phyloP scores from a whole-genome alignment of 192 early-diverging fungal species.

The Ambispora gerdemannii region DNA sequence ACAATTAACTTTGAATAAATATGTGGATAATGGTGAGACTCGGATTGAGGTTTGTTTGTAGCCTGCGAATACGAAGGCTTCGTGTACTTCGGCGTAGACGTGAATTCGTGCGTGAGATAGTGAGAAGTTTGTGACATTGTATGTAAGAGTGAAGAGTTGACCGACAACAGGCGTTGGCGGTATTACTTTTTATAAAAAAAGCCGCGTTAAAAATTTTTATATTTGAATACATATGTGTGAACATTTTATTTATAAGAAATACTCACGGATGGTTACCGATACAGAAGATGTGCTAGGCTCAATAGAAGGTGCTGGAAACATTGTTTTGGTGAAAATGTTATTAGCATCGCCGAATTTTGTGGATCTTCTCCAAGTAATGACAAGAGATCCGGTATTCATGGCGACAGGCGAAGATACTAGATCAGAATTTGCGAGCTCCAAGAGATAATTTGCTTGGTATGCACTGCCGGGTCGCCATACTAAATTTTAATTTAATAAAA shows the following conservation, averaged over 20 bases:
- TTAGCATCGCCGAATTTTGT: background rate
- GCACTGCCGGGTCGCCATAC: conserved; percentile 54
- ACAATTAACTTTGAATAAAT: conserved; percentile 53
- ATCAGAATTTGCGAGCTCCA: conserved; percentile 36
- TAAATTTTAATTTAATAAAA: conserved; percentile 24
- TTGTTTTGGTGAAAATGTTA: conserved; percentile 1
- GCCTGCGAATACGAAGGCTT: conserved; percentile 75
- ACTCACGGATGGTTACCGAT: conserved; percentile 2
- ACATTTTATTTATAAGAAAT: background rate
- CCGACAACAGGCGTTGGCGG: conserved; percentile 53
- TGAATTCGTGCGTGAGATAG: conserved; percentile 50
- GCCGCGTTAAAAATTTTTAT: too few relatives aligned
- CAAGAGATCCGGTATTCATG: conserved; percentile 24
- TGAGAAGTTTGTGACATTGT: conserved; percentile 62
- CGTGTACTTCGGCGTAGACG: conserved; percentile 59
- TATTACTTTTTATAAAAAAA: conserved; percentile 54
- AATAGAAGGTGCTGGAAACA: background rate
- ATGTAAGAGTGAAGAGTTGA: conserved; percentile 57
- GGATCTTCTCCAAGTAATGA: conserved; percentile 15
- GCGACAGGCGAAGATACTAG: conserved; percentile 23
- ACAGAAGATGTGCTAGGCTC: background rate
- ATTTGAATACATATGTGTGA: background rate
- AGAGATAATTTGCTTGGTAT: conserved; percentile 41
- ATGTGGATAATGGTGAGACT: conserved; percentile 55
- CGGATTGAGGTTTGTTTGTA: conserved; percentile 57